Conservation (phyloP, 495 filamentous ascomycete species). For the Achaetomiella virescens region DNA sequence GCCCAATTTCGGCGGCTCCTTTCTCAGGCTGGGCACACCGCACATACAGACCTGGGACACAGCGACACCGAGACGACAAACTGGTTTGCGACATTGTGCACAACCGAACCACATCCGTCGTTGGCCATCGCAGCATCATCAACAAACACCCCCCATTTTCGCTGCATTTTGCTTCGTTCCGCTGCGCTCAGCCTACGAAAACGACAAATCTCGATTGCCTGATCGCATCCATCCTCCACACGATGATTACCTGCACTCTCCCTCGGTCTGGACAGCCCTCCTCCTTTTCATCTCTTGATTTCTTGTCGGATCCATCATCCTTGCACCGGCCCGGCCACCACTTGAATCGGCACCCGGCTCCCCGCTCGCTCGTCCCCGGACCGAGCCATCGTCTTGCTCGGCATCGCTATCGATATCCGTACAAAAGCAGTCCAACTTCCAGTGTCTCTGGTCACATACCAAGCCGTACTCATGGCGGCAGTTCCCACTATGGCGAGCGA, state of each 20-base stretch:
- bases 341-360: constrained; percentile 2
- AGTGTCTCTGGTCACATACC: background rate
- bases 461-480: constrained; percentile 23
- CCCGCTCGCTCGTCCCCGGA: constrained; percentile 4
- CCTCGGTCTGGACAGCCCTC: constrained; percentile 42
- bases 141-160: background rate
- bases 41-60: constrained; percentile 13
- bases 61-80: constrained; percentile 7
- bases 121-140: constrained; percentile 4
- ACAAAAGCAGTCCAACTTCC: background rate
- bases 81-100: constrained; percentile 11
- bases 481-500: constrained; percentile 40
- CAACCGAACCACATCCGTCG: constrained; percentile 1
- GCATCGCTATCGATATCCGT: background rate
- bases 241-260: constrained; percentile 46
- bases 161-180: background rate
- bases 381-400: background rate
- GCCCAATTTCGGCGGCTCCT: constrained; percentile 20
- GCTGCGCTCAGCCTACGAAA: background rate
- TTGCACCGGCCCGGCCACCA: background rate
- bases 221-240: constrained; percentile 16
- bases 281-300: constrained; percentile 47
- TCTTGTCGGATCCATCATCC: constrained; percentile 4
- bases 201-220: background rate
- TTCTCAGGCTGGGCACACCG: constrained; percentile 4